These are phyloP conservation scores for Pisolithus microcarpus DNA, from an alignment of 768 basidiomycete genomes.

Conservation along the genomic window DNA sequence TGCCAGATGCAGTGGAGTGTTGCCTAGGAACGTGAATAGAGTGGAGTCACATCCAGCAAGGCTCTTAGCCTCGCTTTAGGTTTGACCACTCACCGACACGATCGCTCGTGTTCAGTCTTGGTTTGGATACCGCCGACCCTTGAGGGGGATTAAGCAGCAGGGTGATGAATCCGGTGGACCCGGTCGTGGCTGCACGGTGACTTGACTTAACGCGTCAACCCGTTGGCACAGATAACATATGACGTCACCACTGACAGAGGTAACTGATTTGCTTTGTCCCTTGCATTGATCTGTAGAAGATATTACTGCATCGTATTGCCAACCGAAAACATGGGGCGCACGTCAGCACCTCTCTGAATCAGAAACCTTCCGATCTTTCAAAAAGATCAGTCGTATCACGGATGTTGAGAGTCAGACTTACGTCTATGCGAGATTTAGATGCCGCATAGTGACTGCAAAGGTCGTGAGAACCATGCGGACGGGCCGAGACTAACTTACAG, in stretches of 20 bases:
- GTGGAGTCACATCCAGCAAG: background rate
- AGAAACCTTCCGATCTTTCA: constrained; percentile 79
- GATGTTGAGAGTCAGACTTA: constrained; percentile 25
- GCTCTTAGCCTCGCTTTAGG: background rate
- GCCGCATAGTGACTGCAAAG: constrained; percentile 79
- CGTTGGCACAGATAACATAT: background rate
- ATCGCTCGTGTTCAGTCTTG: constrained; percentile 81
- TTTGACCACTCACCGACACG: constrained; percentile 50
- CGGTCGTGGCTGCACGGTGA: constrained; percentile 94
- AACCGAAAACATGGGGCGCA: constrained; percentile 40
- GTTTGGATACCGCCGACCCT: constrained; percentile 50
- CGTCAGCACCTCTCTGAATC: constrained; percentile 85
- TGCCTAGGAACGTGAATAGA: constrained; percentile 45
- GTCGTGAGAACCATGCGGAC: background rate
- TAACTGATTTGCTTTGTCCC: constrained; percentile 87
- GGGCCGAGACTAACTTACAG: constrained; percentile 46
- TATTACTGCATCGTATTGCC: constrained; percentile 25
- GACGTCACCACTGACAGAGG: constrained; percentile 53
- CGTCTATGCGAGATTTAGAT: constrained; percentile 83
- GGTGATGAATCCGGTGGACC: constrained; percentile 81
- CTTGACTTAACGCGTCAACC: constrained; percentile 32
- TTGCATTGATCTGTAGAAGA: constrained; percentile 74
- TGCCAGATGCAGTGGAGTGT: constrained; percentile 93
- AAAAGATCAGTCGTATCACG: constrained; percentile 21
- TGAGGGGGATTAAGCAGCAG: constrained; percentile 82